phyloP scores from a whole-genome alignment of 176 grass and related monocot species.

The Avena sativa region DNA sequence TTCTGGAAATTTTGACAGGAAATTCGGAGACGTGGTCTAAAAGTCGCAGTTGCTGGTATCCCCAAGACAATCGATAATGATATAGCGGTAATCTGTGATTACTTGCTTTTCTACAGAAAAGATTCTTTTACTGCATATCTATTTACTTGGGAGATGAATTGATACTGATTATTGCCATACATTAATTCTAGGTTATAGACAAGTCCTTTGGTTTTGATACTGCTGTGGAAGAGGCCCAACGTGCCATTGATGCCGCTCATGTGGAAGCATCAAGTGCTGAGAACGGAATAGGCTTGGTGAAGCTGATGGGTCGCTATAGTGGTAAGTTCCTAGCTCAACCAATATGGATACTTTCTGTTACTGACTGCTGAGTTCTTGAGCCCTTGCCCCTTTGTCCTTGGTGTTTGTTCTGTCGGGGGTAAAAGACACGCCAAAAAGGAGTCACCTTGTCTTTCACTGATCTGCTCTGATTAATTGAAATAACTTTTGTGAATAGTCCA shows the following conservation, averaged over 20 bases:
- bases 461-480: conserved; percentile 12
- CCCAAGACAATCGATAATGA: conserved; percentile 99
- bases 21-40: conserved; percentile 75
- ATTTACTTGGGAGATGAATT: conserved; percentile 10
- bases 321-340: conserved; percentile 59
- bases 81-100: conserved; percentile 75
- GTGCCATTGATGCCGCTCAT: conserved; percentile 90
- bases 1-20: conserved; percentile 59
- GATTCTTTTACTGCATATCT: neutral
- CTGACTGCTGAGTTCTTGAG: neutral
- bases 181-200: conserved; percentile 74
- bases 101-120: neutral
- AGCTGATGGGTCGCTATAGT: conserved; percentile 97
- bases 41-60: conserved; percentile 83
- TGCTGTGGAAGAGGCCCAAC: conserved; percentile 94
- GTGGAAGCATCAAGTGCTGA: conserved; percentile 94
- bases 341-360: neutral
- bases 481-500: neutral
- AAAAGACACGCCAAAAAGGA: neutral
- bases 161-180: conserved; percentile 28
- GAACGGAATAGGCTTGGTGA: conserved; percentile 94
- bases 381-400: neutral
- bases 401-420: conserved; percentile 2
- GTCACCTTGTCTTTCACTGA: neutral
- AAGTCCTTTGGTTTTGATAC: conserved; percentile 98